phyloP scores from a whole-genome alignment of 176 grass and related monocot genomes.

The Musa beccarii region DNA sequence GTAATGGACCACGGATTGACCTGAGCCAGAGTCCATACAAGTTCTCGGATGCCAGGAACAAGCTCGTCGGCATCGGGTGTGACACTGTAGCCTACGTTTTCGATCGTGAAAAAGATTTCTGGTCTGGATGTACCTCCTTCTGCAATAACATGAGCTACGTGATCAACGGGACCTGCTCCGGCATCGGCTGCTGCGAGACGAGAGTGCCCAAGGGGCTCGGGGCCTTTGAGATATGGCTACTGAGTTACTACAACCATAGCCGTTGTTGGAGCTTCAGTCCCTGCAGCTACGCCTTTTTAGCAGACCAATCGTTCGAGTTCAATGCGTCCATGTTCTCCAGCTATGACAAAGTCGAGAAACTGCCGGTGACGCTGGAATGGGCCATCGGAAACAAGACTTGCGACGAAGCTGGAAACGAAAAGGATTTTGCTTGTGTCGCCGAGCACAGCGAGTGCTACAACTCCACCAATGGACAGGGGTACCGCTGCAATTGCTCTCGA shows the following conservation, averaged over 20 bases:
- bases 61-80: constrained; percentile 28
- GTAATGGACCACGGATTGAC: background rate
- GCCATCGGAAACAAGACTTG: constrained; percentile 13
- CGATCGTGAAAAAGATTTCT: too few species aligned
- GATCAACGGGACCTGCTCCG: constrained; percentile 11
- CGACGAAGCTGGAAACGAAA: background rate
- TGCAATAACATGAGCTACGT: constrained; percentile 4
- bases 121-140: constrained; percentile 12
- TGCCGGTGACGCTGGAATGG: constrained; percentile 22
- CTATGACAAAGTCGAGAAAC: background rate
- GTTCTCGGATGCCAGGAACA: constrained; percentile 12
- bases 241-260: background rate
- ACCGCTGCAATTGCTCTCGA: constrained; percentile 6
- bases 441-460: background rate
- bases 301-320: background rate
- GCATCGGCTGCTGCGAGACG: constrained; percentile 25
- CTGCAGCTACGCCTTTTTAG: background rate
- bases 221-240: background rate
- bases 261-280: background rate
- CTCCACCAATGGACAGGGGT: background rate
- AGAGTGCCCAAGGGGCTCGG: background rate
- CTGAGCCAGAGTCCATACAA: background rate
- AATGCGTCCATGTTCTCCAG: background rate
- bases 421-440: constrained; percentile 11
- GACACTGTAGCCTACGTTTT: background rate